Evolutionary conservation across 1,139 yeast species (phyloP), one percentile per base, ranked within the genome.

Genomic region (Pichia sp.): DNA sequence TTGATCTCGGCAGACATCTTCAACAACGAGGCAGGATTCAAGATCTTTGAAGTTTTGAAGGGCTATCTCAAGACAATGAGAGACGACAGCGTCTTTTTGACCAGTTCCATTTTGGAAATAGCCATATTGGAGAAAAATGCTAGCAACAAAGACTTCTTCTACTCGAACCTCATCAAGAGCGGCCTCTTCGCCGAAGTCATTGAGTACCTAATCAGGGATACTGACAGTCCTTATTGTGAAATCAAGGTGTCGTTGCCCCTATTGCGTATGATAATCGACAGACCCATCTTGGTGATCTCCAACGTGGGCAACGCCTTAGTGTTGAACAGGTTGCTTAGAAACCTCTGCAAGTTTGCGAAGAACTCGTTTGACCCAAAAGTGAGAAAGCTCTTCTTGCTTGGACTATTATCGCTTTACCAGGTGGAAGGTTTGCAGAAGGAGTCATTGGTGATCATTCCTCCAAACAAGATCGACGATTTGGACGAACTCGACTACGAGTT

Each of bases 21-120:
- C 57, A 67, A 67, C 12, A 71, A 67, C 8, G 65, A 67, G 0
- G 58, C 67, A 4, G 72, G 70, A 7, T 55, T 70, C 7, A 75
- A 75, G 42, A 67, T 83, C n/a, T 80, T 87, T 59, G 68, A 75
- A 47, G 73, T 80, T 4, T 67, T 87, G 50, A 76, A 86, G 0
- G 77, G 75, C 2, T 85, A 87, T 64, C 66, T 88, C 30, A 70
- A 79, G 30, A 76, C 75, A 30, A 77, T 88, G 81, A 77, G 95
- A 57, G 92, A 87, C 63, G 96, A 88, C 65, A 73, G 90, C 0
- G 75, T 84, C 55, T 79, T 76, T 43, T 68, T 84, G 7, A 73
- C 85, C 41, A 71, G 85, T 10, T 79, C 87, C 9, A 70, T 81
- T 29, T 70, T 85, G 73, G 93, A 87, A 63, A 75, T 84, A 14